Conservation (phyloP, 192 early-diverging fungal species). For the Chytriomyces hyalinus region DNA sequence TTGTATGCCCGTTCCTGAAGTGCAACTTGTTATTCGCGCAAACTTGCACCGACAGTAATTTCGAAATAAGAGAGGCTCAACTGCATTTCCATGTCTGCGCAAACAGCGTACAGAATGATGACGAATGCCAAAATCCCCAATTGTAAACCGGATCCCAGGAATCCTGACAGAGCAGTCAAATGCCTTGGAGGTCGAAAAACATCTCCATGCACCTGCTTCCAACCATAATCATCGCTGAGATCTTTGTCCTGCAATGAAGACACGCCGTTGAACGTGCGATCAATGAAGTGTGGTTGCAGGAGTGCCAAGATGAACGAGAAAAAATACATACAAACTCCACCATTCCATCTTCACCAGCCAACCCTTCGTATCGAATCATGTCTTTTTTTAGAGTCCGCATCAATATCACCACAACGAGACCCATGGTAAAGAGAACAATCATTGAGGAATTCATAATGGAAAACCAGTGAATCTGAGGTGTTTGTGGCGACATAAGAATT, state of each 20-base stretch:
- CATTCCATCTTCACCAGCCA: conserved; percentile 60
- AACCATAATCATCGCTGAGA: conserved; percentile 92
- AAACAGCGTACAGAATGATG: conserved; percentile 46
- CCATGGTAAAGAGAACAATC: conserved; percentile 89
- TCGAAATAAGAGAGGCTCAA: conserved; percentile 20
- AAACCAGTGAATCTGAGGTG: conserved; percentile 87
- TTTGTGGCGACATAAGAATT: neutral
- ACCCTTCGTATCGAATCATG: conserved; percentile 85
- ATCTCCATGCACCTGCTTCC: conserved; percentile 97
- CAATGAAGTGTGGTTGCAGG: neutral
- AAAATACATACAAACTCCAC: conserved; percentile 66
- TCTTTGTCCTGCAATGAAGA: conserved; percentile 60
- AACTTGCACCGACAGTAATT: neutral
- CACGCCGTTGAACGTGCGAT: conserved; percentile 12
- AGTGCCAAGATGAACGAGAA: neutral
- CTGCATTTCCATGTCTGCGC: conserved; percentile 51
- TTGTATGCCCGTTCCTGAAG: conserved; percentile 66
- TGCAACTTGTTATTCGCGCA: neutral
- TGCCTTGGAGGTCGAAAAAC: conserved; percentile 91
- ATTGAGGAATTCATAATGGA: conserved; percentile 91
- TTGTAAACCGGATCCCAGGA: conserved; percentile 82
- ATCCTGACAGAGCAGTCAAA: conserved; percentile 75
- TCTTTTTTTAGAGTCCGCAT: conserved; percentile 88
- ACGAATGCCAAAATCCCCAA: conserved; percentile 40
- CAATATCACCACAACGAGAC: conserved; percentile 90